Percentiles rank a stretch among this genome's conserved stretches.
Conservation (phyloP, 495 filamentous ascomycete genomes). For the Cenococcum geophilum region DNA sequence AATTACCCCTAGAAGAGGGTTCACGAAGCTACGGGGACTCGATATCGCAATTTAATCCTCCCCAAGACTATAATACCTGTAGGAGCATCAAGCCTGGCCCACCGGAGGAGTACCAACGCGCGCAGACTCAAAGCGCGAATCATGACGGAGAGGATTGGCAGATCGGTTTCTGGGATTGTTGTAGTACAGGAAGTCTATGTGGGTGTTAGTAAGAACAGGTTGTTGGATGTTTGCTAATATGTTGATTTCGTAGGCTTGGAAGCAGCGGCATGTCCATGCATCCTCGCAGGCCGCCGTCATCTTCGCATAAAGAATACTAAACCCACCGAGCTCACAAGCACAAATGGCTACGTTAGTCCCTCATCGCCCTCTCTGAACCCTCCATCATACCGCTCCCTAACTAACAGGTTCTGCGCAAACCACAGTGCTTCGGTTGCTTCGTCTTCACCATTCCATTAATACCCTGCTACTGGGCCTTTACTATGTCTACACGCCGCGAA, state of each 20-base stretch:
- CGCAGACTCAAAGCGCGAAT: neutral
- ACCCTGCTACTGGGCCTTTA: conserved; percentile 2
- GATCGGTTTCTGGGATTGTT: neutral
- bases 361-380: too few species aligned
- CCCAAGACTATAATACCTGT: neutral
- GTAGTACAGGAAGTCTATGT: neutral
- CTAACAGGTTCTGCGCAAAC: neutral
- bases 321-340: neutral
- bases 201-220: neutral
- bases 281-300: neutral
- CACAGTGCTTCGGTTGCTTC: neutral
- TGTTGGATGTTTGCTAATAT: neutral
- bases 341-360: neutral
- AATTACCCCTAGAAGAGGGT: neutral
- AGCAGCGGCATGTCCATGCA: neutral
- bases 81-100: neutral
- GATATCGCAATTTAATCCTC: neutral
- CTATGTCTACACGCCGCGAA: neutral
- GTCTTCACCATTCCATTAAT: neutral
- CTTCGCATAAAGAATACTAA: neutral
- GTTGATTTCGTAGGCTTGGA: neutral
- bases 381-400: too few species aligned
- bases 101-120: neutral
- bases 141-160: conserved; percentile 3
- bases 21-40: neutral